Evolutionary conservation across 768 basidiomycete genomes (phyloP), one percentile per base, ranked within the genome.

Genomic region (Rhizopogon rudus): DNA sequence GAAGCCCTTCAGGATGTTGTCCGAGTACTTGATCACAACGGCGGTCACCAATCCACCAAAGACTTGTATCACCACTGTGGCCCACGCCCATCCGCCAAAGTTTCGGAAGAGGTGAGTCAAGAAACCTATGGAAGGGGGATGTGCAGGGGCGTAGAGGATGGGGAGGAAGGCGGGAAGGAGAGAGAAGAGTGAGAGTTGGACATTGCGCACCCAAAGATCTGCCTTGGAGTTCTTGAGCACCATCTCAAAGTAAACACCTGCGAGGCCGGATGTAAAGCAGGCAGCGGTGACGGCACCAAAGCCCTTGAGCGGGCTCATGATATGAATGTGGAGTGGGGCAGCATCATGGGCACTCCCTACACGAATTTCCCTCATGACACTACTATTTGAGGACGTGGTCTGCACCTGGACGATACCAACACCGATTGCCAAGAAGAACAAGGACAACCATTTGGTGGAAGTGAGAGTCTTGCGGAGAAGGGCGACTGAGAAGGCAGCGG

Each of bases 381-480:
- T 54, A 55, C 64, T 54, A 55, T 65, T 65, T 12, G 73, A 67
- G 0, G 76, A 61, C 7, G 77, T 76, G 1, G 83, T 82, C 72
- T 98, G 95, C 8, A 98, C 89, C 72, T 99, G 97, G 12, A 95
- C 94, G 66, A 96, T 91, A 25, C 87, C 93, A 28, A 97, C 94
- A 5, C 96, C 96, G 28, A 92, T 79, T 2, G 95, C 94, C 41
- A 99, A 78, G 71, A 93, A 84, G 68, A 93, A 79, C 9, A 98
- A 75, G 0, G 93, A 82, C 17, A 92, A 69, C 96, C 97, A 98
- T 67, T 98, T 94, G 2, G 78, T 78, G 0, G 79, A 71, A 31
- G 79, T 78, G 40, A 98, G 76, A 63, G 79, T 81, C 66, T 79
- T 90, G 41, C 93, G 84, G 14, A 96, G 81, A 57, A 98, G 79